These are phyloP conservation scores for Podospora pseudoanserina DNA, from an alignment of 495 filamentous ascomycete species.

Conservation along the genomic window DNA sequence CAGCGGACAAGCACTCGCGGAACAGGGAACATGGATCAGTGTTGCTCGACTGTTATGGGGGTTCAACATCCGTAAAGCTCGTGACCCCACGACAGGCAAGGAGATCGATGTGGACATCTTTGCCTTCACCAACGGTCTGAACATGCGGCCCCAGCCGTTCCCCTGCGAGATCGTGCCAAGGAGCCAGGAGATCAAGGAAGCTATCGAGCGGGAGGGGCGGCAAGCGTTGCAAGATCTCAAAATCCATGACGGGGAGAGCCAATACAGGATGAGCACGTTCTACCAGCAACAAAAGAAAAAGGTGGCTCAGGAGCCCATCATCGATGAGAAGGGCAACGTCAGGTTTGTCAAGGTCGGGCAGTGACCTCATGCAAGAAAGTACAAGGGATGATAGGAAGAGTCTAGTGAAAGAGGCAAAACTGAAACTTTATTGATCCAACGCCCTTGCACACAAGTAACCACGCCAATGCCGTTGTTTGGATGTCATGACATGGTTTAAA, in stretches of 20 bases:
- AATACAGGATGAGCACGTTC: conserved; percentile 55
- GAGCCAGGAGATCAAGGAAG: conserved; percentile 46
- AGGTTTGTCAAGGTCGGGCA: conserved; percentile 27
- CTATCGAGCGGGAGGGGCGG: conserved; percentile 53
- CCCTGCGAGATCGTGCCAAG: conserved; percentile 47
- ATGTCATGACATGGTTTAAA: too few species aligned
- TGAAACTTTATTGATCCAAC: too few species aligned
- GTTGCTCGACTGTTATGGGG: conserved; percentile 56
- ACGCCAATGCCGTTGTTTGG: too few species aligned
- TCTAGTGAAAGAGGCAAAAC: background rate
- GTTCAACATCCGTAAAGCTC: conserved; percentile 49
- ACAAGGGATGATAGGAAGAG: background rate
- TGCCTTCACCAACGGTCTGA: conserved; percentile 52
- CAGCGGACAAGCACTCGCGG: conserved; percentile 55
- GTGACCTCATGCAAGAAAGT: background rate
- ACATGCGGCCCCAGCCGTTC: conserved; percentile 55
- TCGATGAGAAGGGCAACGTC: conserved; percentile 32
- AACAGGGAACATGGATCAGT: conserved; percentile 55
- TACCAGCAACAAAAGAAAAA: conserved; percentile 39
- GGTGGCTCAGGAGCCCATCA: conserved; percentile 27
- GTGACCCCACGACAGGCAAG: conserved; percentile 42
- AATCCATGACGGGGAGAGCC: conserved; percentile 55
- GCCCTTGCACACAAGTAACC: too few species aligned
- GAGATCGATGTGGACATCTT: conserved; percentile 55
- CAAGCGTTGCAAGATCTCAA: conserved; percentile 52